Base-by-base conservation (phyloP, 2,329 filamentous ascomycete genomes). In the Cladosporium sp. region DNA sequence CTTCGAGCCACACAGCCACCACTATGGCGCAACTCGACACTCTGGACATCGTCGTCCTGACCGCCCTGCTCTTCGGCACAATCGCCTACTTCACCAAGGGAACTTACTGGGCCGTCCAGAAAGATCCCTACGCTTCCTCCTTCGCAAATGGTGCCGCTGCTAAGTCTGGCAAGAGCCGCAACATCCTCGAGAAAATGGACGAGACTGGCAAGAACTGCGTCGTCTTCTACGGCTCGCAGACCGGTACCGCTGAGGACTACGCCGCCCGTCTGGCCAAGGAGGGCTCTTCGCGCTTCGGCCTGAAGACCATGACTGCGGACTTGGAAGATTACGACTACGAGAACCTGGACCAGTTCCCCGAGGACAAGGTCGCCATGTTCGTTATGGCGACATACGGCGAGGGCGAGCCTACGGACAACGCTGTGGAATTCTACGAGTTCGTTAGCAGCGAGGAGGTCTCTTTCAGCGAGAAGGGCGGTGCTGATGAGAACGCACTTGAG, bases 361-460 rank as follows among this genome's bases (percentile, higher is more conserved):
- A 88, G 70, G 93, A 98, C 79, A 97, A 97, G 81, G 80, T 99
- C 61, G 91, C 90, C 73, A 91, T 99, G 83, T 99, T 99, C 77
- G 90, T 99, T 66, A 86, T 99, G 69, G 95, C 95, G 61, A 99
- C 96, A 39, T 99, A 99, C 74, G 95, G 95, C 70, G 95, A 99
- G 84, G 95, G 95, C 69, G 96, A 99, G 81, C 95, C 95, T 53
- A 99, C 96, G 34, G 95, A 99, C 76, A 99, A 99, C 76, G 95
- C 96, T 7, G 95, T 98, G 69, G 95, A 99, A 73, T 99, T 99
- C 82, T 97, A 96, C 82, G 95, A 99, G 78, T 98, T 97, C 81
- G 86, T 98, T 75, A 91, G 87, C 58, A 86, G 86, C 70, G 93
- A 98, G 21, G 92, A 95, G 65, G 84, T 90, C 65, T 81, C 86